Base-by-base conservation (phyloP, 2,329 filamentous ascomycete genomes). In the Colletotrichum chrysophilum region DNA sequence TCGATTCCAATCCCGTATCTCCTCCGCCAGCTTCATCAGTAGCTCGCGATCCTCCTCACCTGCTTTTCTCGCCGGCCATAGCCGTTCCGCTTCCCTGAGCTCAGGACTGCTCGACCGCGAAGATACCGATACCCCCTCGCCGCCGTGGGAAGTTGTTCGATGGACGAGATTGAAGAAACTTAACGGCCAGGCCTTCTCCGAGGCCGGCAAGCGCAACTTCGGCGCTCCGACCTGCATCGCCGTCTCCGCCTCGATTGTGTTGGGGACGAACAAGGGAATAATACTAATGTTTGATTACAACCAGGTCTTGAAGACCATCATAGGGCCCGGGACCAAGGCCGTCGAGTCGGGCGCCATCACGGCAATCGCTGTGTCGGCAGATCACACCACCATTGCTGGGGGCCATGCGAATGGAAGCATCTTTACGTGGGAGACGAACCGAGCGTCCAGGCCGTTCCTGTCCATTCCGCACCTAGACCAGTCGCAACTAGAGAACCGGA, bases 201-300 rank as follows among this genome's bases (percentile, higher is more conserved):
- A 99, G 84, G 91, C 93, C 58, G 97, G 96, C 43, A 97, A 93
- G 86, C 93, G 97, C 76, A 98, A 95, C 84, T 98, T 98, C 87
- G 97, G 97, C 32, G 90, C 93, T 55, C 96, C 96, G 28, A 98
- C 96, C 0, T 98, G 96, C 86, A 90, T 98, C 80, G 93, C 94
- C 55, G 94, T 98, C 64, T 96, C 96, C 77, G 94, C 96, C 4
- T 93, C 93, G 10, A 97, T 99, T 80, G 95, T 96, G 16, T 86
- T 99, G 69, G 97, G 97, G 30, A 99, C 97, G 1, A 95, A 95
- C 5, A 98, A 98, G 84, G 97, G 97, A 70, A 93, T 98, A 84
- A 94, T 98, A 73, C 88, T 99, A 82, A 93, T 98, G 75, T 99
- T 99, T 86, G 97, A 99, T 87, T 98, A 98, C 84, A 95, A 97